phyloP scores from a whole-genome alignment of 192 early-diverging fungal genomes.

The Rhizophagus sp. region DNA sequence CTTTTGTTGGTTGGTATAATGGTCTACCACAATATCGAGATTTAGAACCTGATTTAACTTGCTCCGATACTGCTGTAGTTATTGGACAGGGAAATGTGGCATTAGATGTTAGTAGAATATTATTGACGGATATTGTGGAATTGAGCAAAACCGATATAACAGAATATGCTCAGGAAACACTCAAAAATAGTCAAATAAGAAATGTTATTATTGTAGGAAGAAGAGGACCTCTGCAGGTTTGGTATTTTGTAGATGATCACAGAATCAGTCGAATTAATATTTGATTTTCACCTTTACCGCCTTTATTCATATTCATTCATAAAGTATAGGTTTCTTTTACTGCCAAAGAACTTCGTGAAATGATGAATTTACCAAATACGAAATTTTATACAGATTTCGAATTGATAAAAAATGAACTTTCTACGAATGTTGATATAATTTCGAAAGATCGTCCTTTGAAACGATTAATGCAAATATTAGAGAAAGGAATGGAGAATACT shows the following conservation, averaged over 20 bases:
- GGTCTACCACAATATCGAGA: slow-evolving; percentile 72
- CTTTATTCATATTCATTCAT: not conserved
- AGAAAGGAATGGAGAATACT: slow-evolving; percentile 49
- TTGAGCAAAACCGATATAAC: slow-evolving; percentile 88
- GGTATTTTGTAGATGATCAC: not conserved
- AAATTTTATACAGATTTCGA: slow-evolving; percentile 63
- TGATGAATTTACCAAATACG: slow-evolving; percentile 72
- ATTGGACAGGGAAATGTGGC: slow-evolving; percentile 97
- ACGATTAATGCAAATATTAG: slow-evolving; percentile 83
- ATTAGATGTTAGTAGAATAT: slow-evolving; percentile 85
- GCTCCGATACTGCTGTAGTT: slow-evolving; percentile 74
- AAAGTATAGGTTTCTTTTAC: slow-evolving; percentile 77
- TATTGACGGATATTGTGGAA: slow-evolving; percentile 70
- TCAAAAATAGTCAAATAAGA: slow-evolving; percentile 69
- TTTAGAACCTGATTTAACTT: slow-evolving; percentile 60
- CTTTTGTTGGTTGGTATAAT: slow-evolving; percentile 96
- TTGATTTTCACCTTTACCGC: not conserved
- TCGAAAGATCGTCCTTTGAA: slow-evolving; percentile 67
- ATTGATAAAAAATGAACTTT: slow-evolving; percentile 57
- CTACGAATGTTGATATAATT: slow-evolving; percentile 37
- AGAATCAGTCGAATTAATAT: not conserved
- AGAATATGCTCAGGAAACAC: slow-evolving; percentile 62
- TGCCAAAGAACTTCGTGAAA: slow-evolving; percentile 93
- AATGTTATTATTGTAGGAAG: slow-evolving; percentile 87
- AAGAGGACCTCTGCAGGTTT: slow-evolving; percentile 89